Conservation (phyloP, 345 rosid genomes). For the Ceriops zippeliana region DNA sequence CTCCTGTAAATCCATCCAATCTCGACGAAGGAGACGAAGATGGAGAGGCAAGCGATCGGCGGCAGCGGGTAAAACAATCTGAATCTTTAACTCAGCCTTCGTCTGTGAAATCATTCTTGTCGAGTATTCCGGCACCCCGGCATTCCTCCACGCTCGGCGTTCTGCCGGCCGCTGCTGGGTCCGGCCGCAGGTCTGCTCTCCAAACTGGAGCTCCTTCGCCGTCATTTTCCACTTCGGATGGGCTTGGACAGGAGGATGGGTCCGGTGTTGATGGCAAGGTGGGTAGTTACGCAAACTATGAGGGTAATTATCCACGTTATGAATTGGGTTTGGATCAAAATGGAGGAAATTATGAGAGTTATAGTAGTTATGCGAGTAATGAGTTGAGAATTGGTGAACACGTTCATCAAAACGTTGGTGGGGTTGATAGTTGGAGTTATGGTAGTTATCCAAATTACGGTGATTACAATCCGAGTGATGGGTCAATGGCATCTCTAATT, state of each 20-base stretch:
- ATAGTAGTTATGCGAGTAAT: slow-evolving; percentile 17
- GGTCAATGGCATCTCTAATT: slow-evolving; percentile 6
- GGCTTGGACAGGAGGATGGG: slow-evolving; percentile 5
- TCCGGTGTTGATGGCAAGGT: slow-evolving; percentile 22
- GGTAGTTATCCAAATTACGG: slow-evolving; percentile 7
- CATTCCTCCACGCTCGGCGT: slow-evolving; percentile 63
- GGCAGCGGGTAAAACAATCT: slow-evolving; percentile 38
- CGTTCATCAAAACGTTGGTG: background rate
- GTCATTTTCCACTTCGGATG: slow-evolving; percentile 13
- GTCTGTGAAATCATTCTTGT: slow-evolving; percentile 65
- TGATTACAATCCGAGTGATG: background rate
- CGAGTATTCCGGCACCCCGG: slow-evolving; percentile 73
- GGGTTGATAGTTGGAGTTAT: background rate
- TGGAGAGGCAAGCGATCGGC: slow-evolving; percentile 16
- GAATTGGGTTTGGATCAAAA: background rate
- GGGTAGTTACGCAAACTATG: slow-evolving; percentile 19
- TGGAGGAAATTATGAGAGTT: slow-evolving; percentile 8
- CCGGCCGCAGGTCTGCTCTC: slow-evolving; percentile 45
- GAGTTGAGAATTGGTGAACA: slow-evolving; percentile 7
- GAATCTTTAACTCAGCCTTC: slow-evolving; percentile 25
- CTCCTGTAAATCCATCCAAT: slow-evolving; percentile 37
- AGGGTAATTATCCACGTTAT: no score
- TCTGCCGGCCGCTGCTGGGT: slow-evolving; percentile 42
- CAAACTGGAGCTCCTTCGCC: slow-evolving; percentile 17
- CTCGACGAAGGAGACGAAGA: slow-evolving; percentile 40